These are phyloP conservation scores for Huntiella decipiens DNA, from an alignment of 2,329 filamentous ascomycete genomes.

Conservation along the genomic window DNA sequence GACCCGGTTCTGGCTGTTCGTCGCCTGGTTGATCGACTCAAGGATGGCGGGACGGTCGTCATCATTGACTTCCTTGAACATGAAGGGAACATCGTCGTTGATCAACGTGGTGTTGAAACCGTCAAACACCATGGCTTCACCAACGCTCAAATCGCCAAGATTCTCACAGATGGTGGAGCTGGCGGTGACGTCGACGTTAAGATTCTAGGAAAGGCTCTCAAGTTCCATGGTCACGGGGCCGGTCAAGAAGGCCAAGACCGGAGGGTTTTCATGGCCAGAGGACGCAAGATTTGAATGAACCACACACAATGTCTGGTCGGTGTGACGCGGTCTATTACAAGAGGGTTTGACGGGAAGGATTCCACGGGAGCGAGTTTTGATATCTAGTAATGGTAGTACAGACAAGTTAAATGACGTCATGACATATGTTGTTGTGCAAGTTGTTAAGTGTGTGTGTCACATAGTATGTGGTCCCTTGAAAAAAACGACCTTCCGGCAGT, in stretches of 20 bases:
- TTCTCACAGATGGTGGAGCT: conserved; percentile 46
- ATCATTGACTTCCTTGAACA: conserved; percentile 50
- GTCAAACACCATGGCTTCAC: conserved; percentile 50
- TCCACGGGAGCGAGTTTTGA: too few relatives aligned
- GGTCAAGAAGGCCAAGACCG: conserved; percentile 21
- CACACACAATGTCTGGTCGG: too few relatives aligned
- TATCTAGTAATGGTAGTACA: neutral
- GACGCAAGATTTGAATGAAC: conserved; percentile 11
- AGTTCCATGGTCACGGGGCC: conserved; percentile 22
- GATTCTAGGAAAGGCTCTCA: conserved; percentile 30
- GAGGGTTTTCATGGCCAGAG: conserved; percentile 20
- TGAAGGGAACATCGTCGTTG: conserved; percentile 16
- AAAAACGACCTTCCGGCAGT: too few relatives aligned
- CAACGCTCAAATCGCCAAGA: conserved; percentile 33
- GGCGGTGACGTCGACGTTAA: conserved; percentile 37
- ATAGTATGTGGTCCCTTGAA: too few relatives aligned
- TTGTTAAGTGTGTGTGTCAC: neutral
- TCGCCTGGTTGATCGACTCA: conserved; percentile 41
- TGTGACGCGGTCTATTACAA: too few relatives aligned
- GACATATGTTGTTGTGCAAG: neutral
- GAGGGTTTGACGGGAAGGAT: too few relatives aligned
- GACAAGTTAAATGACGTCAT: neutral
- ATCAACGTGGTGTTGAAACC: conserved; percentile 12
- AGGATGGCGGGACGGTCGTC: conserved; percentile 45
- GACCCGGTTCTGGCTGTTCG: conserved; percentile 40